Evolutionary conservation across 495 filamentous ascomycete genomes (phyloP), one percentile per base, ranked within the genome.

Genomic region (Aspergillus hancockii): DNA sequence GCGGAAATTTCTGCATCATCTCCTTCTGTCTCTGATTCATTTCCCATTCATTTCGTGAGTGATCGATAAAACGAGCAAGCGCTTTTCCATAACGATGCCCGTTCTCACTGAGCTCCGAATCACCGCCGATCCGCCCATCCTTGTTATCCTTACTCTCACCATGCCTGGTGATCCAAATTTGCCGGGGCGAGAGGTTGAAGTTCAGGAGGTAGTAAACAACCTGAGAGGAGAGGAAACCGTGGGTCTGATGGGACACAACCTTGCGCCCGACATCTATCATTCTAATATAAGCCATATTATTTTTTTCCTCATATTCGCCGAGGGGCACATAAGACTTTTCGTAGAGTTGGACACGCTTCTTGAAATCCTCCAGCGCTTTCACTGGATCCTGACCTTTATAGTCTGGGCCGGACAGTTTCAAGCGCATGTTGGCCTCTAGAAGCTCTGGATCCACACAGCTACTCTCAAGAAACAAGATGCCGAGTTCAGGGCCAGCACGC

Each of bases 181-280:
- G 93, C 30, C 94, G 81, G 0, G 94, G 92, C 0, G 94, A 90
- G 18, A 98, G 81, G 62, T 98, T 97, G 80, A 98, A 98, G 57
- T 96, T 97, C 8, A 93, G 85, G 2, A 98, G 80, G 65, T 97
- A 98, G 61, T 93, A 94, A 18, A 91, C 90, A 43, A 93, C 91
- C 56, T 95, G 91, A 25, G 88, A 89, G 46, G 90, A 90, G 23
- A 98, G 81, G 72, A 98, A 98, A 2, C 94, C 94, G 58, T 87
- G 85, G 46, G 96, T 88, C 62, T 93, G 91, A 65, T 93, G 90
- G 18, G 92, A 86, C 25, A 97, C 87, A 30, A 98, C 80, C 72
- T 98, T 98, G 40, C 93, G 86, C 38, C 94, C 94, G 21, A 98
- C 94, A 70, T 98, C 94, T 49, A 97, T 95, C 91, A 98, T 97